Base-by-base conservation (phyloP, 75 land plant species). In the Cryptomeria japonica region DNA sequence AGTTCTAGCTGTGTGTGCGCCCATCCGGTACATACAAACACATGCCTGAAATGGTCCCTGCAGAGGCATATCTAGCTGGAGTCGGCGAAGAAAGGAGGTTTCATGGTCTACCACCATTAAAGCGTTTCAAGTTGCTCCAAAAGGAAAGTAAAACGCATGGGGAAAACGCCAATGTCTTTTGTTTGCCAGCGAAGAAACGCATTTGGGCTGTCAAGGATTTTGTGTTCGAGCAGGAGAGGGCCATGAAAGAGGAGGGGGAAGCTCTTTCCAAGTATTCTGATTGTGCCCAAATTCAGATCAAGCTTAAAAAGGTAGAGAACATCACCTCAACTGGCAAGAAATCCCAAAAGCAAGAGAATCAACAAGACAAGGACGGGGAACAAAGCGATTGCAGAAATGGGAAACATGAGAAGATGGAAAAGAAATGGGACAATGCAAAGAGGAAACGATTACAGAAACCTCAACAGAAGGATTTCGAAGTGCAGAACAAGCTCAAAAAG, bases 131-230 rank as follows among this genome's bases (percentile, higher is more conserved):
- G 79, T 88, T 94, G 38, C 89, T 92, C 46, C 94, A 94, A 61
- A 86, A 92, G 61, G 84, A 90, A 49, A 83, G 76, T 72, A 3
- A 82, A 51, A 51, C 16, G 14, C 16, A 51, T 51, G 55, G 15
- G 55, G 55, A 14, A 14, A 37, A 53, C 44, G 18, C 64, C 38
- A 41, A 84, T 47, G 47, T 90, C 16, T 88, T 51, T 83, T 91
- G 91, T 80, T 89, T 95, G 49, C 96, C 96, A 1, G 90, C 93
- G 42, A 95, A 95, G 92, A 95, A 95, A 77, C 87, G 96, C n/a
- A 88, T 95, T 32, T 95, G 95, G 92, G 96, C 95, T 25, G 80
- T 86, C 46, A 39, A 12, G n/a, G 80, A 70, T 44, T 86, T 86
- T 41, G 32, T n/a, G 34, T 42, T 70, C 2, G 86, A 55, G 64